Base-by-base conservation (phyloP, 495 filamentous ascomycete genomes). In the Chaetomidium leptoderma region DNA sequence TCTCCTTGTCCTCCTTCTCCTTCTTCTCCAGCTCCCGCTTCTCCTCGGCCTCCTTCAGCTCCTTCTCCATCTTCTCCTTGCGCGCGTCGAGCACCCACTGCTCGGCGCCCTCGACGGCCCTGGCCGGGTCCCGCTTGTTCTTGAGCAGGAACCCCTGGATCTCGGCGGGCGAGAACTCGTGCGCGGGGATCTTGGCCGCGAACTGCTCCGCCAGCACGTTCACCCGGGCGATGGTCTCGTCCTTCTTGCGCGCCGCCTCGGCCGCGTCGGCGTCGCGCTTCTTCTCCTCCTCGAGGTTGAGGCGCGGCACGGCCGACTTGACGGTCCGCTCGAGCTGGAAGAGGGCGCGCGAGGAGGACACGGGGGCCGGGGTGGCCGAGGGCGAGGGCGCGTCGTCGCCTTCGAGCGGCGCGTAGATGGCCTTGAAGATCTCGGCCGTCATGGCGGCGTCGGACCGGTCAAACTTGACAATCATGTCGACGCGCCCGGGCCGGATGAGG, bases 81-180 rank as follows among this genome's bases (percentile, higher is more conserved):
- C 77, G 74, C 21, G 79, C 74, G 11, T 71, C 70, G 57, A 80
- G 68, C 7, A 87, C 78, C 82, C 86, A 91, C 19, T 72, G 70
- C 30, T 74, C 75, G 0, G 77, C 80, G 16, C 79, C 79, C 7
- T 73, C 71, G 13, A 88, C 79, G 16, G 85, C 84, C 27, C 52
- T 70, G 56, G 85, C 78, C 19, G 87, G 85, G 53, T 78, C 69
- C 32, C 76, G 72, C 74, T 88, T 89, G 62, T 90, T 74, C 66
- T 81, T 84, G 43, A 91, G 72, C 24, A 91, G 74, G 63, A 82
- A 88, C 4, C 88, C 88, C 69, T 92, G 89, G 33, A 92, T 82
- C 74, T 91, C 88, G 11, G 89, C 89, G 0, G 88, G 86, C 17
- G 80, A 83, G 61, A 91, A 88, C 58, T 81, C 81, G 23, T 76